phyloP scores from a whole-genome alignment of 2,329 filamentous ascomycete genomes.

The Fusarium transvaalense region DNA sequence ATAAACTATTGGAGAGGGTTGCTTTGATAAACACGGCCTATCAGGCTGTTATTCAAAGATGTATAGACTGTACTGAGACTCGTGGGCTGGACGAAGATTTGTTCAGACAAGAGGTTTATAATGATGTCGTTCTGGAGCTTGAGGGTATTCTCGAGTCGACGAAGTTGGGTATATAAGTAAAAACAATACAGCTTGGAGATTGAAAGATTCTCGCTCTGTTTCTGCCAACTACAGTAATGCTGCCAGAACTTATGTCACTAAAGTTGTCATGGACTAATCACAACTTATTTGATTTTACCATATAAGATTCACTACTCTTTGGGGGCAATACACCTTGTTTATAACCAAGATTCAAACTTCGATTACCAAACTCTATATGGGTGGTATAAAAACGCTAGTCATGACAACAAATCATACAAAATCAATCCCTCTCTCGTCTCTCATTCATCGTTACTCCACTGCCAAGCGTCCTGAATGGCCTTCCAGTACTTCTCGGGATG shows the following conservation, averaged over 20 bases:
- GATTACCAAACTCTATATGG: constrained; percentile 6
- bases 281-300: constrained; percentile 1
- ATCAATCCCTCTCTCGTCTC: background rate
- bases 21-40: constrained; percentile 10
- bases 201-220: too few relatives aligned
- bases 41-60: constrained; percentile 19
- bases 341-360: background rate
- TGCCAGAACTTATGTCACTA: too few relatives aligned
- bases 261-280: too few relatives aligned
- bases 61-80: constrained; percentile 21
- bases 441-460: constrained; percentile 29
- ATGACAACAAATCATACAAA: constrained; percentile 14
- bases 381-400: constrained; percentile 30
- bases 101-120: constrained; percentile 20
- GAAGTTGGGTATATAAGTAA: constrained; percentile 15
- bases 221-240: too few relatives aligned
- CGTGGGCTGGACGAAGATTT: constrained; percentile 19
- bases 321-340: too few relatives aligned
- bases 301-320: background rate
- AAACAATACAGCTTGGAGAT: too few relatives aligned
- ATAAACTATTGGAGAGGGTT: constrained; percentile 14
- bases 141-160: constrained; percentile 20
- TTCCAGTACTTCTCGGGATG: constrained; percentile 71
- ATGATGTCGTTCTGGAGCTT: constrained; percentile 22
- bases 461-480: constrained; percentile 53